These are phyloP conservation scores for Cladosporium sphaerospermum DNA, from an alignment of 2,329 filamentous ascomycete species.

Conservation along the genomic window DNA sequence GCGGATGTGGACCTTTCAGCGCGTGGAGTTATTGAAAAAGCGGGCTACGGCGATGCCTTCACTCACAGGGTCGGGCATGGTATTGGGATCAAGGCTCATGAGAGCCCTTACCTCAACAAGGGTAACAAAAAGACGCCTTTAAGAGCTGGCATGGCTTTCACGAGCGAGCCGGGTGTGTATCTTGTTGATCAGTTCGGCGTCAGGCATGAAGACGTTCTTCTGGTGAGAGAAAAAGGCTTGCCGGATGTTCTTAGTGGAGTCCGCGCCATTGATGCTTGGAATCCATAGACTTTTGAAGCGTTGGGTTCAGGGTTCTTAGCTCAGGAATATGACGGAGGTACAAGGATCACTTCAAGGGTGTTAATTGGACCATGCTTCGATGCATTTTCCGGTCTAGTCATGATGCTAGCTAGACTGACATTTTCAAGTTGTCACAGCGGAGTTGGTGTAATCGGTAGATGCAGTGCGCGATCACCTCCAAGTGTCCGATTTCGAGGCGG, in stretches of 20 bases:
- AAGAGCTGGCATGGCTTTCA: slow-evolving; percentile 56
- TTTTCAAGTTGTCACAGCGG: slow-evolving; percentile 34
- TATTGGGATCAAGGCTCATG: slow-evolving; percentile 61
- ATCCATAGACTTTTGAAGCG: slow-evolving; percentile 33
- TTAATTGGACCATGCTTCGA: no score
- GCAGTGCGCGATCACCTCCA: slow-evolving; percentile 40
- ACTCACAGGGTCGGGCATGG: slow-evolving; percentile 59
- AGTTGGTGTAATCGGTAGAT: slow-evolving; percentile 45
- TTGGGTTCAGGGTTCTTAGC: no score
- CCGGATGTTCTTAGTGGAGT: slow-evolving; percentile 52
- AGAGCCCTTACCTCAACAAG: slow-evolving; percentile 59
- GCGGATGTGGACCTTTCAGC: slow-evolving; percentile 58
- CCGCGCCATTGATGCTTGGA: slow-evolving; percentile 48
- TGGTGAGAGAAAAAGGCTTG: slow-evolving; percentile 49
- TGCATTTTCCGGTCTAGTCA: no score
- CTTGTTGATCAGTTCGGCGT: slow-evolving; percentile 55
- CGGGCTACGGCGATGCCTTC: slow-evolving; percentile 54
- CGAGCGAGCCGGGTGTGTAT: slow-evolving; percentile 59
- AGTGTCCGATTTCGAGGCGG: slow-evolving; percentile 17
- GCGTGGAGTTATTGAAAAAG: slow-evolving; percentile 49
- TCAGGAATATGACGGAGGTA: no score
- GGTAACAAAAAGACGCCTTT: slow-evolving; percentile 48
- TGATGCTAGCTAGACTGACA: no score
- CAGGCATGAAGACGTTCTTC: slow-evolving; percentile 56
- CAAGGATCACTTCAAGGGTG: no score